Evolutionary conservation across 2,329 filamentous ascomycete genomes (phyloP), one percentile per base, ranked within the genome.

Genomic region (Cladosporium sp.): DNA sequence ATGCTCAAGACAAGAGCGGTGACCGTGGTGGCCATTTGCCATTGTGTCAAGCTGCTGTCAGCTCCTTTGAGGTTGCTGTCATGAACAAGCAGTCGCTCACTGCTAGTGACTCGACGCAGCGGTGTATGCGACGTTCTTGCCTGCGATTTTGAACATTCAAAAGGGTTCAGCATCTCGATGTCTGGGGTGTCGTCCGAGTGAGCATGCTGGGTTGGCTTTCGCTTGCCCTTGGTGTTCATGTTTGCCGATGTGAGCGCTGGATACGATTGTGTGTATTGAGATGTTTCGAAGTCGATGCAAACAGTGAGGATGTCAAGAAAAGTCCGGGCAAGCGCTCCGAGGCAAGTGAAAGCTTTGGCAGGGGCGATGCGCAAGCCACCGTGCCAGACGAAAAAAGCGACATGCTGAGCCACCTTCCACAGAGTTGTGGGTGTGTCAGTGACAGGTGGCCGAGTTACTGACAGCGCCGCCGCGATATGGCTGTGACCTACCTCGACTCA

Each of bases 1-100:
- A 65, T 61, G 40, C 59, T 54, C n/a, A 63, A 53, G 25, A 59
- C 19, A 10, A 62, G 47, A 2, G 58, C 48, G 25, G n/a, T 25
- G 19, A 58, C 37, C 5, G 57, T 47, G 42, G 49, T 39, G 39
- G 40, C 19, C 44, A 58, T 49, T 28, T 53, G 37, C 56, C 54
- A 49, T 19, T 13, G 19, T 20, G 34, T 34, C 34, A 57, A 8
- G 32, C 37, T 24, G 10, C 17, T 47, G 28, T 15, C 10, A 2
- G 12, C 15, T 3, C 4, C 20, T 12, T 37, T n/a, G 2, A 20
- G 12, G 10, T 28, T 6, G n/a, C 13, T 17, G 13, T 12, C 12
- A 13, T 55, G 40, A 9, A 5, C 32, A 32, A 20, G 40, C 17
- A 19, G 32, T 20, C 22, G 10, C 4, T 39, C 28, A 15, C 28